Evolutionary conservation across 2,329 filamentous ascomycete species (phyloP), one percentile per base, ranked within the genome.

Genomic region (Phoma sp.): DNA sequence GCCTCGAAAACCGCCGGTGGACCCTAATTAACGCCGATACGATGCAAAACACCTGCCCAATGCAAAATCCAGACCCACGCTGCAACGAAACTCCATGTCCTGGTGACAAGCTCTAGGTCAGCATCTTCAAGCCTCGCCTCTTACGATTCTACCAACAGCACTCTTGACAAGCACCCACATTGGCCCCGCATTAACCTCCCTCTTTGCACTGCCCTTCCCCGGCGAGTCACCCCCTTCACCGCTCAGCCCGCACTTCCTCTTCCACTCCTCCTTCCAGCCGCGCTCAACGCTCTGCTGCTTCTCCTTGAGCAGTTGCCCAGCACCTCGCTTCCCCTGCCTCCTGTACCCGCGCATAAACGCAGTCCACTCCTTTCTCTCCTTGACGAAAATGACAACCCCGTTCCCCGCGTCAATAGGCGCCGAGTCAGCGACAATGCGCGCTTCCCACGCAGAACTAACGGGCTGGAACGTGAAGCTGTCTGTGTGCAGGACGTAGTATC

Each of bases 121-220:
- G 4, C n/a, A 29, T 32, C 18, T 26, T 62, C 56, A 67, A 12
- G 65, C 65, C 47, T 67, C 65, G 28, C 63, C 60, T 28, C 52
- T 61, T n/a, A 61, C 53, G 53, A 67, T 67, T 51, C 59, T 57
- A 32, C 47, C 57, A 42, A 66, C 50, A 23, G 63, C 65, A 42
- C 61, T 62, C 56, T 65, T 67, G 21, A 67, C 65, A 10, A 67
- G 57, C 43, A 66, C 63, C 65, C 65, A 67, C 63, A 66, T 66
- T 5, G 65, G 63, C 38, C 65, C 65, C 18, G 64, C 64, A 36
- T 64, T 66, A 10, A 58, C 55, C 53, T 65, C 61, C 33, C 61
- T 67, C 43, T 58, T 60, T 14, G 51, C 59, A 7, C 42, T 48
- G 4, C 42, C 43, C 26, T 46, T 52, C 29, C 51, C 50, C 20